Evolutionary conservation across 345 rosid species (phyloP).

Genomic region (Salix purpurea): DNA sequence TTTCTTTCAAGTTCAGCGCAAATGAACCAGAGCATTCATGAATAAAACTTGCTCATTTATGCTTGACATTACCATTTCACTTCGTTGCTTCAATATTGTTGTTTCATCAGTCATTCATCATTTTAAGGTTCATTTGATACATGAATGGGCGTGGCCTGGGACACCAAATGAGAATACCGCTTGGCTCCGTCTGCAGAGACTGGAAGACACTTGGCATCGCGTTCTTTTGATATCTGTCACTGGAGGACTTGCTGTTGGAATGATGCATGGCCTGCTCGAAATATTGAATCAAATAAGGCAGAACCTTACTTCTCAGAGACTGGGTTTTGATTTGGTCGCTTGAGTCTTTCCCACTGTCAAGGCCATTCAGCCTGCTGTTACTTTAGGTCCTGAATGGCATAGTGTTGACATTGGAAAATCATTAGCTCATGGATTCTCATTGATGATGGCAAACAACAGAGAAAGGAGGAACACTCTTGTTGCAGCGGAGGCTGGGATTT

Average conservation of each 20-base stretch:
- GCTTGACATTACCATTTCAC: too few species aligned
- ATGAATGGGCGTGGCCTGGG: conserved; percentile 99
- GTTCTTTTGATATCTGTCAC: conserved; percentile 88
- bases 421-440: conserved; percentile 82
- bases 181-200: conserved; percentile 84
- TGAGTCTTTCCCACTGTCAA: conserved; percentile 78
- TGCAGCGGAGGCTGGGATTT: conserved; percentile 96
- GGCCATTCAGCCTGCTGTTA: conserved; percentile 93
- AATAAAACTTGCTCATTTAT: too few species aligned
- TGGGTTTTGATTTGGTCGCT: conserved; percentile 75
- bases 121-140: conserved; percentile 78
- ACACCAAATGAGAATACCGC: conserved; percentile 98
- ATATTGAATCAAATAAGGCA: conserved; percentile 84
- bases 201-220: conserved; percentile 93
- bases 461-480: conserved; percentile 91
- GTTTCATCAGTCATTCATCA: not conserved
- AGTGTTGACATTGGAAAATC: conserved; percentile 98
- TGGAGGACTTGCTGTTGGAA: conserved; percentile 92
- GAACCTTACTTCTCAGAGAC: conserved; percentile 57
- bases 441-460: conserved; percentile 96
- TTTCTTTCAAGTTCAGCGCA: too few species aligned
- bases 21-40: too few species aligned
- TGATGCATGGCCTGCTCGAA: conserved; percentile 96
- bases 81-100: too few species aligned
- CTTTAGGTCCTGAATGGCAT: conserved; percentile 97